Base-by-base conservation (phyloP, 768 basidiomycete genomes). In the Auricularia auricula-judae region DNA sequence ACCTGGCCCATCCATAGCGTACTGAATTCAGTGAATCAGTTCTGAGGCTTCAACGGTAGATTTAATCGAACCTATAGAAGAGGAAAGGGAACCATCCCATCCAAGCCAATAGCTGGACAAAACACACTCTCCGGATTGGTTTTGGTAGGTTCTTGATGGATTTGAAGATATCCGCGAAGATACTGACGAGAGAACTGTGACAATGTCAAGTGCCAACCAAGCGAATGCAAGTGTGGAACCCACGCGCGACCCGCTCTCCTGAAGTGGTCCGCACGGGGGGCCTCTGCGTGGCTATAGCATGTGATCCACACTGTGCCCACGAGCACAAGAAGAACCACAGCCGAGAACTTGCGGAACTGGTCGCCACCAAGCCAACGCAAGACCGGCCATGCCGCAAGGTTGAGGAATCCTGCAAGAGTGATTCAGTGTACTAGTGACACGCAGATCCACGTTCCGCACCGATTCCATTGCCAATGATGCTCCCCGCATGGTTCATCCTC, bases 11-110 rank as follows among this genome's bases (percentile, higher is more conserved):
- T 82, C 72, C 95, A 98, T 1, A 94, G 95, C 8, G 95, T 98
- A 16, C 91, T 92, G 65, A 23, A 56, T 42, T 8, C 12, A 42
- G 8, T 7, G 42, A 44, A 36, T 29, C 62, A 36, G 58, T 21
- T n/a, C 12, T 29, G 51, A 39, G 62, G 53, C 33, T 14, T 23
- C 33, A 62, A 54, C 36, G 43, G 36, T 53, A 39, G 35, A 64
- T 47, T 34, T n/a, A 74, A 42, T 14, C 85, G 64, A 73, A 89
- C 89, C 91, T 84, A 70, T 93, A 94, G 75, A 98, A 97, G 47
- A 97, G 79, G 79, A 94, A 98, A 1, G 95, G 95, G 71, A 98
- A 98, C 91, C 95, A 98, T 68, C 92, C 93, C 92, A 96, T 96
- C 73, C 96, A 98, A 2, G 95, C 94, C 72, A 92, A 95, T 18